Evolutionary conservation across 2,329 filamentous ascomycete genomes (phyloP), one percentile per base, ranked within the genome.

Genomic region (Myriangium duriaei): DNA sequence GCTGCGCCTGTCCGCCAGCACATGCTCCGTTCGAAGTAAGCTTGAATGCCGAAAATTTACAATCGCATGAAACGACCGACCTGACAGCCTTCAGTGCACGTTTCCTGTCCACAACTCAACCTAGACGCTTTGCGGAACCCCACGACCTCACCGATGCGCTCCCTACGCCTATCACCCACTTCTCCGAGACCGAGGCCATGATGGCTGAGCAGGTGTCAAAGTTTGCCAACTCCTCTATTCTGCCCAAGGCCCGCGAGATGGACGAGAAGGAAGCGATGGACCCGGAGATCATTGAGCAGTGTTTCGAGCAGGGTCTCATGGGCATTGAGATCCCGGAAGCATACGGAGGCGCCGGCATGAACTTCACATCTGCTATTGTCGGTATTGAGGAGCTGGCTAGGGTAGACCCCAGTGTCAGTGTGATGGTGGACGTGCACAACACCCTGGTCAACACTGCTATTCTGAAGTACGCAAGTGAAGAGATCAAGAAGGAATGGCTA

Each of bases 241-340:
- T 87, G 36, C 91, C 91, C 39, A 88, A 86, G 60, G 87, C 84
- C 9, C 82, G 91, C 41, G 87, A 93, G 12, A 98, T 98, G 91
- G 91, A 98, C 59, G 91, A 98, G 69, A 79, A 80, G 18, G 91
- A 98, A 69, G 63, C 72, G 41, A 96, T 98, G 91, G 91, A 96
- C 59, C 78, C 84, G 0, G 59, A 71, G 1, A 63, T 98, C 5
- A 81, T 98, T 4, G 86, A 94, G 66, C 82, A 91, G 63, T 73
- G 94, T 37, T 98, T 98, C 53, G 91, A 98, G 67, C 87, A 96
- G 58, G 91, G 91, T 0, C 68, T 98, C 34, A 98, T 98, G 91
- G 81, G 86, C 45, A 74, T 98, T 47, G 91, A 98, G 66, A 94
- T 98, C 41, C 88, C 91, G 11, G 91, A 98, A 62, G 87, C 95